Evolutionary conservation across 768 basidiomycete species (phyloP).

Genomic region (Phylloporus arenicola): DNA sequence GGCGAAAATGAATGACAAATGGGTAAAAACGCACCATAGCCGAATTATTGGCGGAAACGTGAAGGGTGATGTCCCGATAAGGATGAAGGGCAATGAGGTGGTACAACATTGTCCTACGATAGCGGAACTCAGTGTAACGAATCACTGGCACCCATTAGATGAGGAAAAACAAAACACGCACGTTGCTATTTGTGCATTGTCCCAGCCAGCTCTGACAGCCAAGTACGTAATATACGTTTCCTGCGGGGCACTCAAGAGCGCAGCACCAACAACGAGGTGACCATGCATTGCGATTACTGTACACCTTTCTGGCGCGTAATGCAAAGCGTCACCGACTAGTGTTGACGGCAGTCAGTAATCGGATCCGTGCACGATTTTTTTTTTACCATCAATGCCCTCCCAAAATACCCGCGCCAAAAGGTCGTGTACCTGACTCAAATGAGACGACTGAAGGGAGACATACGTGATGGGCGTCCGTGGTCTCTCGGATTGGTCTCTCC

Average conservation of each 20-base stretch:
- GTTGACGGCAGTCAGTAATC: not conserved
- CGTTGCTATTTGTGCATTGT: constrained; percentile 75
- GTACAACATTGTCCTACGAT: constrained; percentile 64
- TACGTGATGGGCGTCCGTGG: constrained; percentile 55
- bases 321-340: constrained; percentile 64
- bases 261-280: constrained; percentile 64
- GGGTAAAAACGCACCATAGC: constrained; percentile 52
- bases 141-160: not conserved
- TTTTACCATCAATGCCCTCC: constrained; percentile 68
- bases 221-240: constrained; percentile 84
- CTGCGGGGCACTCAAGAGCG: constrained; percentile 70
- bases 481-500: constrained; percentile 41
- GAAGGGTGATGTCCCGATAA: constrained; percentile 71
- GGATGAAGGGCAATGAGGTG: constrained; percentile 70
- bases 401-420: constrained; percentile 66
- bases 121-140: not conserved
- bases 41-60: constrained; percentile 76
- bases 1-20: not conserved
- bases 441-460: constrained; percentile 48
- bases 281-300: constrained; percentile 76
- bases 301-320: constrained; percentile 62
- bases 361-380: not conserved
- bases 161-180: constrained; percentile 25
- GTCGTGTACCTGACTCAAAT: constrained; percentile 69
- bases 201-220: constrained; percentile 75